These are phyloP conservation scores for Penicillium tannophilum DNA, from an alignment of 495 filamentous ascomycete genomes.

Conservation along the genomic window DNA sequence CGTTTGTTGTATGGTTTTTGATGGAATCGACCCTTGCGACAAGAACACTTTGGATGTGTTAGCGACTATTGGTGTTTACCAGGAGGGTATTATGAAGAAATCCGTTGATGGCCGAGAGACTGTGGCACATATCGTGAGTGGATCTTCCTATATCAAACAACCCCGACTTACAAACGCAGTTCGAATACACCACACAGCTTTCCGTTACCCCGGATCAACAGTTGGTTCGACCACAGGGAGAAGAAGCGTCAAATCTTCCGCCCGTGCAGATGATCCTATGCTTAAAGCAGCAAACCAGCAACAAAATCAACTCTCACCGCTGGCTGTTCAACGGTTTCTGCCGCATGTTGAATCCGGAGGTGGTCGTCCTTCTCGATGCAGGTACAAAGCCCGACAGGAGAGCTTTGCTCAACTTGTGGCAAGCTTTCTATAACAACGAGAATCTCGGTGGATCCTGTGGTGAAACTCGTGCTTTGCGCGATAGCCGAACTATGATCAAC, in stretches of 20 bases:
- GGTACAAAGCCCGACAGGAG: constrained; percentile 91
- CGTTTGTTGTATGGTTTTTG: constrained; percentile 92
- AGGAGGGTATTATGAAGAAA: constrained; percentile 97
- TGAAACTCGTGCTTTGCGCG: constrained; percentile 96
- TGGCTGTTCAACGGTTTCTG: constrained; percentile 98
- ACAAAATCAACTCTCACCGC: constrained; percentile 99
- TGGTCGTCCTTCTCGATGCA: constrained; percentile 93
- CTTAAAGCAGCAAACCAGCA: constrained; percentile 21
- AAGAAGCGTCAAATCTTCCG: constrained; percentile 20
- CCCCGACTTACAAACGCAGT: constrained; percentile 12
- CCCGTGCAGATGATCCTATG: constrained; percentile 70
- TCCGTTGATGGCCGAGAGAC: constrained; percentile 97
- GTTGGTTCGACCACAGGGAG: constrained; percentile 15
- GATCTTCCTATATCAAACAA: not conserved
- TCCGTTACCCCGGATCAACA: constrained; percentile 21
- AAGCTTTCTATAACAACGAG: constrained; percentile 98
- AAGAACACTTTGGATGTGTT: constrained; percentile 92
- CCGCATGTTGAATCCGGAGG: constrained; percentile 91
- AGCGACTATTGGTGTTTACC: constrained; percentile 92
- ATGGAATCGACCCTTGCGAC: constrained; percentile 96
- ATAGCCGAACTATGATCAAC: constrained; percentile 87
- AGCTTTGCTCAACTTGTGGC: constrained; percentile 90
- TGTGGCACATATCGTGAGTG: constrained; percentile 78
- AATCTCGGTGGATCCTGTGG: constrained; percentile 96
- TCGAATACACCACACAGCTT: constrained; percentile 23